Conservation (phyloP, 805 yeast species). For the Cephaloascus albidus region DNA sequence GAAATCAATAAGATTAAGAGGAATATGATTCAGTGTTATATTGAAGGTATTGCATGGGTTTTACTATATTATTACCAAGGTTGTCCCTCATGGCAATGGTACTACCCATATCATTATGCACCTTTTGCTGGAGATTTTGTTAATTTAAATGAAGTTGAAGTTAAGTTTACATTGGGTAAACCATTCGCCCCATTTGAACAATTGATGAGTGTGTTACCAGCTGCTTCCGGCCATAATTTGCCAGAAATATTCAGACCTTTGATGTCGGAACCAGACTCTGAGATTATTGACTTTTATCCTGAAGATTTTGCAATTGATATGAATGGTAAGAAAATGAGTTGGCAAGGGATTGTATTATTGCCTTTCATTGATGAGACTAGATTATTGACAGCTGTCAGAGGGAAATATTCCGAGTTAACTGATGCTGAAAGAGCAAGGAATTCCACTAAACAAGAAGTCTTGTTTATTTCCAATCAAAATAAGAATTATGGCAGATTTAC, state of each 20-base stretch:
- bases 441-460: slow-evolving; percentile 57
- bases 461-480: slow-evolving; percentile 60
- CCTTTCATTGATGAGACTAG: slow-evolving; percentile 88
- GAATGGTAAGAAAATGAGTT: slow-evolving; percentile 91
- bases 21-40: slow-evolving; percentile 59
- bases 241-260: slow-evolving; percentile 75
- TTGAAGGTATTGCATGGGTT: slow-evolving; percentile 98
- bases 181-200: slow-evolving; percentile 93
- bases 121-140: slow-evolving; percentile 90
- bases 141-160: slow-evolving; percentile 39
- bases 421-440: slow-evolving; percentile 66
- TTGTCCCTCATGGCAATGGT: slow-evolving; percentile 99
- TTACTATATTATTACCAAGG: slow-evolving; percentile 91
- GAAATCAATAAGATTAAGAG: slow-evolving; percentile 44
- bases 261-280: slow-evolving; percentile 74
- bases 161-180: slow-evolving; percentile 54
- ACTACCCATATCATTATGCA: slow-evolving; percentile 93
- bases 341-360: slow-evolving; percentile 89
- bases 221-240: slow-evolving; percentile 80
- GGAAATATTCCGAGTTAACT: slow-evolving; percentile 52
- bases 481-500: slow-evolving; percentile 31
- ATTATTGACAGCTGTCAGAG: slow-evolving; percentile 55
- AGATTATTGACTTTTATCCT: slow-evolving; percentile 87
- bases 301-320: slow-evolving; percentile 82
- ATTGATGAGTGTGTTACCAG: slow-evolving; percentile 90